Percentiles rank a stretch among this genome's conserved stretches.
These are phyloP conservation scores for Reticulomyxa filosa DNA, from an alignment of 78 protist species.

Conservation along the genomic window DNA sequence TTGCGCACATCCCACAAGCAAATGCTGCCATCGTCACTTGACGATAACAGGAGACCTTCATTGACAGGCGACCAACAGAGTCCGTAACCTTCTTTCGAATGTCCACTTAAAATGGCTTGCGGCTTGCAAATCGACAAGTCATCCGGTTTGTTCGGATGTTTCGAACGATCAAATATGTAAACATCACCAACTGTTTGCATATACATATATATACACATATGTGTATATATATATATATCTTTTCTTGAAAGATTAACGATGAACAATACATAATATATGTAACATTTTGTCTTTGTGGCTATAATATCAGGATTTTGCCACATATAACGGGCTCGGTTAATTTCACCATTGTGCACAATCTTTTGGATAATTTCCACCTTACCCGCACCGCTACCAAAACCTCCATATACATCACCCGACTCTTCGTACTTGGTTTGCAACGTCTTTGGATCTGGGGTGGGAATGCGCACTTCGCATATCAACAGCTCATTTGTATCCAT, in stretches of 20 bases:
- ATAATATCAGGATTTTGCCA: slow-evolving; percentile 63
- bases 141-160: no score
- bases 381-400: slow-evolving; percentile 16
- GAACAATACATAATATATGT: neutral
- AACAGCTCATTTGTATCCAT: slow-evolving; percentile 66
- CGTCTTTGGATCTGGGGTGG: slow-evolving; percentile 32
- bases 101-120: slow-evolving; percentile 47
- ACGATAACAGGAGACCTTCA: slow-evolving; percentile 43
- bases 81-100: slow-evolving; percentile 87
- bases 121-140: no score
- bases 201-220: no score
- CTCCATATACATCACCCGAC: slow-evolving; percentile 3
- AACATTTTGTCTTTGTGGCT: slow-evolving; percentile 63
- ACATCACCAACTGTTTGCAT: no score
- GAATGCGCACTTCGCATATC: slow-evolving; percentile 61
- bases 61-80: slow-evolving; percentile 56
- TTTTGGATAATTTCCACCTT: slow-evolving; percentile 33
- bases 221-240: no score
- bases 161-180: no score
- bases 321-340: slow-evolving; percentile 70
- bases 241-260: no score
- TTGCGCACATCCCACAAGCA: slow-evolving; percentile 66
- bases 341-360: slow-evolving; percentile 75
- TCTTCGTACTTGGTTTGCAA: neutral
- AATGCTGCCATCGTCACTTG: slow-evolving; percentile 57